Evolutionary conservation across 2,329 filamentous ascomycete species (phyloP), one percentile per base, ranked within the genome.

Genomic region (Didymella pinodella): DNA sequence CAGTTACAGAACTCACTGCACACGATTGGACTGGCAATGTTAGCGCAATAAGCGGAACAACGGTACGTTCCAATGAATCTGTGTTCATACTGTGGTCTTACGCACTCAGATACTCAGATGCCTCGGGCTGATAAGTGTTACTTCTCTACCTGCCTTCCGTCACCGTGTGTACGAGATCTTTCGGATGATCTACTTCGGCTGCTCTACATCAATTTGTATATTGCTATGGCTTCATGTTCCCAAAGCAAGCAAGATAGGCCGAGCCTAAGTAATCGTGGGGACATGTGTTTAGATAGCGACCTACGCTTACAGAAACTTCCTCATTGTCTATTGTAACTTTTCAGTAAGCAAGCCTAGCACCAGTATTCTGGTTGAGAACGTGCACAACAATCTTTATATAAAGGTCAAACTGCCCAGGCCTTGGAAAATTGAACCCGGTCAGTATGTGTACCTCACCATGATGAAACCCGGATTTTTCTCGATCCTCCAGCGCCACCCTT

Each of bases 381-480:
- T 40, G 14, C n/a, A 59, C 18, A 58, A 61, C 12, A 54, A 22
- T n/a, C 28, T 67, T 28, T 14, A 48, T 25, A 18, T 65, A 3
- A 58, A 58, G n/a, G 49, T 67, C 16, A 55, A 40, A 6, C 31
- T 61, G 6, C 48, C 55, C 49, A 40, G 40, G 28, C 57, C 45
- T 43, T 68, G 34, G 64, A 66, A 56, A 36, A 45, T 68, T 20
- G 25, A 45, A 41, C 55, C 53, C 36, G n/a, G n/a, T n/a, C n/a
- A n/a, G n/a, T n/a, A n/a, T n/a, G n/a, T n/a, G n/a, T n/a, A n/a
- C n/a, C n/a, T 40, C 6, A 40, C 36, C 8, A 40, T 40, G 36
- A 40, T 10, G 18, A 40, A n/a, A 40, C 36, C 36, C 16, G 36
- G 36, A 10, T 11, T 40, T 11, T n/a, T 10, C 6, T 40, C 36